These are phyloP conservation scores for Solanum etuberosum DNA, from an alignment of 257 asterid genomes.

Conservation along the genomic window DNA sequence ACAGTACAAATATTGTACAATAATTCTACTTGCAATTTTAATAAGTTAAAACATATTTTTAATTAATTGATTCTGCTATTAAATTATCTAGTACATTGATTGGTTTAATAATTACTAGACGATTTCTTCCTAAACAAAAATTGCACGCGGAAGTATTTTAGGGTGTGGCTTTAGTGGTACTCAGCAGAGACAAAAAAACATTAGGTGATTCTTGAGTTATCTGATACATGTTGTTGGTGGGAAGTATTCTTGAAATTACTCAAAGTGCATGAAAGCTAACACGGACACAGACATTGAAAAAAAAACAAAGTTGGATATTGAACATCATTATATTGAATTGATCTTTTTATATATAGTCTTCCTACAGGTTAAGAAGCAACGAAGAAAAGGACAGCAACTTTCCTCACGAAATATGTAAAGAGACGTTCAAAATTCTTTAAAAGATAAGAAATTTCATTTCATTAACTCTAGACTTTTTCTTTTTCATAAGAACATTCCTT, in stretches of 20 bases:
- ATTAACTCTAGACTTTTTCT: background rate
- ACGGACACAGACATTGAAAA: background rate
- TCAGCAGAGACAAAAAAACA: too few relatives aligned
- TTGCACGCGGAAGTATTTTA: background rate
- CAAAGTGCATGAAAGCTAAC: background rate
- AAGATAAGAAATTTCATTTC: background rate
- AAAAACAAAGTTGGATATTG: background rate
- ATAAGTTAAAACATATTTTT: background rate
- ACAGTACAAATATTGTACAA: background rate
- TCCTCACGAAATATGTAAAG: background rate
- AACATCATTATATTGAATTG: background rate
- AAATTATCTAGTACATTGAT: background rate
- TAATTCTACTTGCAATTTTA: background rate
- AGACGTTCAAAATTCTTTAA: background rate
- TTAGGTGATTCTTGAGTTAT: background rate
- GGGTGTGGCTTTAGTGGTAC: background rate
- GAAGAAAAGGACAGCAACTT: background rate
- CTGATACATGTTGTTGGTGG: background rate
- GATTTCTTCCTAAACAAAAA: background rate
- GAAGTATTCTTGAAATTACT: too few relatives aligned
- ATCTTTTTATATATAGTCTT: background rate
- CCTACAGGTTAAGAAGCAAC: background rate
- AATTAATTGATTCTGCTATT: background rate
- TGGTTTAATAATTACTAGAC: background rate
- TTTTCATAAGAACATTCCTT: background rate